Conservation (phyloP, 2,329 filamentous ascomycete genomes). For the Alternaria angustiovoidea region DNA sequence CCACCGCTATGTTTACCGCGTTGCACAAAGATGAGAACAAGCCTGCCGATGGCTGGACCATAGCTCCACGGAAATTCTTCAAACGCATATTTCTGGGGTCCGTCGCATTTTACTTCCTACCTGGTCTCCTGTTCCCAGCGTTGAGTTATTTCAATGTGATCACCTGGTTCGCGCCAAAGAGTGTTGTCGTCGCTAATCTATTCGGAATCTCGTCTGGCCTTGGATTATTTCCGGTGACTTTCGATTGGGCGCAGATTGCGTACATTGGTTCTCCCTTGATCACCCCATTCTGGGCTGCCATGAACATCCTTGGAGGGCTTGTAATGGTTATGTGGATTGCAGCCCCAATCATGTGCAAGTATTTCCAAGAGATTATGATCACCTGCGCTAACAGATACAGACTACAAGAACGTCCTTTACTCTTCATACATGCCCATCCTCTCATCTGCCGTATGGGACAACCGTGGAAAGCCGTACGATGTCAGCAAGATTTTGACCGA, state of each 20-base stretch:
- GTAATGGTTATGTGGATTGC: slow-evolving; percentile 86
- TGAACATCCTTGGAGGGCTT: slow-evolving; percentile 83
- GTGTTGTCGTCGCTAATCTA: slow-evolving; percentile 84
- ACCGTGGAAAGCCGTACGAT: slow-evolving; percentile 80
- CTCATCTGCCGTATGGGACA: slow-evolving; percentile 85
- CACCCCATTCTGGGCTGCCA: slow-evolving; percentile 85
- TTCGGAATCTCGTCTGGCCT: slow-evolving; percentile 87
- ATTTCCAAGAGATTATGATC: not conserved
- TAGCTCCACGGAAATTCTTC: slow-evolving; percentile 87
- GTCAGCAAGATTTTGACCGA: slow-evolving; percentile 80
- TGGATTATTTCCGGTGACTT: slow-evolving; percentile 83
- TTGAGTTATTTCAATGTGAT: slow-evolving; percentile 89
- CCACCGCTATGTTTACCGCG: slow-evolving; percentile 87
- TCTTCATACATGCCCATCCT: slow-evolving; percentile 88
- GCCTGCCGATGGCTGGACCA: slow-evolving; percentile 80
- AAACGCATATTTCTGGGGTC: slow-evolving; percentile 73
- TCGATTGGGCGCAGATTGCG: slow-evolving; percentile 91
- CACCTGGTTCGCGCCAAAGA: slow-evolving; percentile 88
- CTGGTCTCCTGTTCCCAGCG: slow-evolving; percentile 81
- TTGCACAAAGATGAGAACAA: slow-evolving; percentile 86
- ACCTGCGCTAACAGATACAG: slow-evolving; percentile 35
- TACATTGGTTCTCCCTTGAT: slow-evolving; percentile 85
- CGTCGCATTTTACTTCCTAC: slow-evolving; percentile 85
- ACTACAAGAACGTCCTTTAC: slow-evolving; percentile 81
- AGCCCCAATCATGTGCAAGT: slow-evolving; percentile 74